Percentiles rank a stretch among this genome's conserved stretches.
These are phyloP conservation scores for Skeletonema grethae DNA, from an alignment of 108 stramenopile species.

Conservation along the genomic window DNA sequence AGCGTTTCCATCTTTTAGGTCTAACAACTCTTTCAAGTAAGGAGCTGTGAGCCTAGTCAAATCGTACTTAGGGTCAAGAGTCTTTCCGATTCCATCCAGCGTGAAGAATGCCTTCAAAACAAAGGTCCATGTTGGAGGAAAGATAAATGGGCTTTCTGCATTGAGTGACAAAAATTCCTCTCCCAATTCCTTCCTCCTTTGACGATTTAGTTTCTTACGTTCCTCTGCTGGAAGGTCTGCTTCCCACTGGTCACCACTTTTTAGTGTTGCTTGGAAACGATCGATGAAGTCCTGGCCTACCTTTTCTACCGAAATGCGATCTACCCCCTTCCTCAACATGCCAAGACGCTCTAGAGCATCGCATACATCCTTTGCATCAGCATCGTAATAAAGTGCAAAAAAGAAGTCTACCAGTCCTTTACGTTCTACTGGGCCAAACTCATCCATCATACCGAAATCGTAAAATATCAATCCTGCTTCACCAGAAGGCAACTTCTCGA, in stretches of 20 bases:
- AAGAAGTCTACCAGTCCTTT: conserved; percentile 90
- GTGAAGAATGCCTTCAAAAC: conserved; percentile 97
- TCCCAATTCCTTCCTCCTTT: conserved; percentile 76
- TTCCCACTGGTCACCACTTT: conserved; percentile 74
- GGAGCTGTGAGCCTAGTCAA: conserved; percentile 90
- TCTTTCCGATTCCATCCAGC: conserved; percentile 98
- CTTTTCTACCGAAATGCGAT: conserved; percentile 95
- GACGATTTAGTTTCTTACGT: conserved; percentile 69
- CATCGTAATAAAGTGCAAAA: conserved; percentile 91
- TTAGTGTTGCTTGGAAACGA: conserved; percentile 88
- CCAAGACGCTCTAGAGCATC: conserved; percentile 93
- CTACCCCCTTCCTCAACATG: conserved; percentile 88
- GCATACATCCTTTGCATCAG: conserved; percentile 88
- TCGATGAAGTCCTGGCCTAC: conserved; percentile 95
- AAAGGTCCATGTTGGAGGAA: conserved; percentile 98
- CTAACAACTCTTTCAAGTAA: conserved; percentile 94
- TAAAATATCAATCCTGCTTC: conserved; percentile 91
- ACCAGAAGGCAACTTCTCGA: conserved; percentile 77
- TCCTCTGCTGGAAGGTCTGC: conserved; percentile 76
- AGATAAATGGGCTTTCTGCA: conserved; percentile 91
- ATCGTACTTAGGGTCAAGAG: conserved; percentile 92
- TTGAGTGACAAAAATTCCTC: conserved; percentile 91
- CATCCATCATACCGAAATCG: conserved; percentile 99
- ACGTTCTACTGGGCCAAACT: conserved; percentile 72
- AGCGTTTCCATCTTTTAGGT: conserved; percentile 90